Base-by-base conservation (phyloP, 495 filamentous ascomycete species). In the Sporormia fimetaria region DNA sequence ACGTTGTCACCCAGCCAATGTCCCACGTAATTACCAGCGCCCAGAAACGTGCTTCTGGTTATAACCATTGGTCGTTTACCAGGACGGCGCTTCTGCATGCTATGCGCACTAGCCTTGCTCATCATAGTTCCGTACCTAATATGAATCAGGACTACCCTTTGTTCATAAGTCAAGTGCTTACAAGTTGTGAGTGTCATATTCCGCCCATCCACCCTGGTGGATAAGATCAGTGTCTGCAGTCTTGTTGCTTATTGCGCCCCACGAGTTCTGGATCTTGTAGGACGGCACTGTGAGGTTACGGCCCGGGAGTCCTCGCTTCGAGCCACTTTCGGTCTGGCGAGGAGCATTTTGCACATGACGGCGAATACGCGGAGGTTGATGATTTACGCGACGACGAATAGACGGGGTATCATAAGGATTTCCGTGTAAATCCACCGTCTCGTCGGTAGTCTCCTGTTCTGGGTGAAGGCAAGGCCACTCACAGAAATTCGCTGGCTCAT, bases 1-100 rank as follows among this genome's bases (percentile, higher is more conserved):
- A 76, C 29, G 57, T 94, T 93, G 64, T 94, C 86, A 6, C 86
- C 86, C 0, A 88, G 74, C 86, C 86, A 94, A 51, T 94, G 80
- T 4, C 83, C 85, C 11, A 88, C 83, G 20, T 80, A 68, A 28
- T 66, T 58, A 6, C 86, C 86, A 11, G 83, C 80, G 20, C 86
- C 85, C 4, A 80, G 76, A 54, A 87, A 94, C 2, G 83, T 93
- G 42, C 74, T 80, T 15, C 86, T 79, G 12, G 84, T 88, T 57
- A 94, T 92, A 44, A 93, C 65, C 37, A 92, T 51, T 3, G 86
- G 83, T 0, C 85, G 72, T 1, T 73, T 63, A 1, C 55, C 58
- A 0, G 85, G 83, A 2, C 81, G 76, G 24, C 83, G 73, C 22
- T 65, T 58, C 7, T 74, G 61, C 83, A 93, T 82, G 6, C 83